These are phyloP conservation scores for Parathielavia hyrcaniae DNA, from an alignment of 495 filamentous ascomycete genomes.

Conservation along the genomic window DNA sequence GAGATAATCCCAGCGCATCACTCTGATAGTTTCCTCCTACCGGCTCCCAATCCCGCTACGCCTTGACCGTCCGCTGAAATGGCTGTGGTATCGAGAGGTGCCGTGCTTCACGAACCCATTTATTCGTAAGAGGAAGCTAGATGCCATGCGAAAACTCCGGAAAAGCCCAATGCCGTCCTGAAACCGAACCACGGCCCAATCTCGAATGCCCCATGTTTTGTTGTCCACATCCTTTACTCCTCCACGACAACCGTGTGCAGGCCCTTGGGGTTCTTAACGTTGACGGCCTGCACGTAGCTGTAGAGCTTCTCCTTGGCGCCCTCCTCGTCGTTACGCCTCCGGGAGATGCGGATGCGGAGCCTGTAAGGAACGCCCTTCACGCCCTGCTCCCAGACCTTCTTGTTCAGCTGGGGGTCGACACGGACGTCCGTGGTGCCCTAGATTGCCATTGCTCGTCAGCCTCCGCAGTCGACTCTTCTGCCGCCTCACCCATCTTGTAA, in stretches of 20 bases:
- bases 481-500: not conserved
- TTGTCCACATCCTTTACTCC: constrained; percentile 42
- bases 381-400: constrained; percentile 99
- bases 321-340: constrained; percentile 99
- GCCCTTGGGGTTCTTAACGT: constrained; percentile 98
- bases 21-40: constrained; percentile 11
- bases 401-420: constrained; percentile 96
- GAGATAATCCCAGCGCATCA: constrained; percentile 24
- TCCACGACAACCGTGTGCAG: constrained; percentile 76
- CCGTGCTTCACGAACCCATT: constrained; percentile 38
- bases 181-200: constrained; percentile 35
- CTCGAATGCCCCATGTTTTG: constrained; percentile 30
- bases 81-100: constrained; percentile 32
- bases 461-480: constrained; percentile 1
- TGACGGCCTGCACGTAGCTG: constrained; percentile 98
- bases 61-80: constrained; percentile 20
- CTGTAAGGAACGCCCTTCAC: constrained; percentile 97
- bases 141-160: constrained; percentile 49
- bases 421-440: constrained; percentile 97
- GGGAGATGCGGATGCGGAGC: constrained; percentile 93
- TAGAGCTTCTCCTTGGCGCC: constrained; percentile 97
- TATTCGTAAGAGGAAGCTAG: constrained; percentile 48
- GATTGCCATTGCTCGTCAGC: constrained; percentile 26
- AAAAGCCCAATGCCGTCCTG: constrained; percentile 47
- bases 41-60: constrained; percentile 11